Evolutionary conservation across 352 stramenopile species (phyloP), one percentile per base, ranked within the genome.

Genomic region (Plasmopara halstedii): DNA sequence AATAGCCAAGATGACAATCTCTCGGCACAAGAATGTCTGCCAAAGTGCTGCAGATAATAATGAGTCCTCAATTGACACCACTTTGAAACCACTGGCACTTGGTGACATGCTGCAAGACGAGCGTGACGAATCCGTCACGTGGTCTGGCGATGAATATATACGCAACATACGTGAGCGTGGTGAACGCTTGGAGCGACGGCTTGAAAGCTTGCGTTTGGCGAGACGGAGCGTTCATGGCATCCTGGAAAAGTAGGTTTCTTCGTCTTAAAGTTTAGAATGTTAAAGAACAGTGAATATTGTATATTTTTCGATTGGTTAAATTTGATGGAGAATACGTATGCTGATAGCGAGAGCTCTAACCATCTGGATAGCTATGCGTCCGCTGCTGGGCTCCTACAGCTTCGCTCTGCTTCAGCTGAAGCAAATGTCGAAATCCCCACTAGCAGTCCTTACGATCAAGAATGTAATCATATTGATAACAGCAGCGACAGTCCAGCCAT

Each of bases 91-190:
- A 36, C 18, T 40, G 2, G 43, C 29, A 38, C 49, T 70, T 23
- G 56, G 60, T 13, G 55, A 63, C 46, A 23, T 44, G 6, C 49
- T 53, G 7, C 19, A 50, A 8, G 29, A 57, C 19, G 47, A 66
- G 19, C 37, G 44, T 15, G 56, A 60, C 18, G 56, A 64, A 15
- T 32, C 53, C 14, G 56, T 22, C 3, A 21, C 69, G 20, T 56
- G 62, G n/a, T 64, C 56, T 46, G 53, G 56, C 27, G 63, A 67
- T 31, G 48, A 71, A 20, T 49, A 85, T 2, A 46, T 89, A 34
- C 70, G 54, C 39, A 66, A 66, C 17, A 70, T 87, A 65, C 76
- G 58, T 50, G 42, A 53, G 13, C 67, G 53, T 32, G 70, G 74
- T 55, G 75, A 76, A 20, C 37, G 64, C 23, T 62, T 86, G 17